A percentile compares a stretch with the other conserved stretches of the same genome.
phyloP scores from a whole-genome alignment of 2,329 filamentous ascomycete species.

The Knufia fluminis region DNA sequence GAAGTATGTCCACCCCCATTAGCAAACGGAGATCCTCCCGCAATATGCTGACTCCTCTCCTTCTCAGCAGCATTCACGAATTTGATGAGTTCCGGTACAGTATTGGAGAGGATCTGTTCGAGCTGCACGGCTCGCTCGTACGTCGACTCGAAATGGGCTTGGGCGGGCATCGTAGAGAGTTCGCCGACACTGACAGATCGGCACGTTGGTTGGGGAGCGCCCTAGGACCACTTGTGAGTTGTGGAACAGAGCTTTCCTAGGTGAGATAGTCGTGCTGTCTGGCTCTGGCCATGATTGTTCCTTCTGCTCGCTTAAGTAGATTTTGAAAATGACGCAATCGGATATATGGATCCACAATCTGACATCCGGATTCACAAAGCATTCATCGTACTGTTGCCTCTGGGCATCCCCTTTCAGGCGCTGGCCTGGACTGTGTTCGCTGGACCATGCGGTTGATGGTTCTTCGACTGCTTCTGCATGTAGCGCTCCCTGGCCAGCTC shows the following conservation, averaged over 20 bases:
- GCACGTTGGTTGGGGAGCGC: neutral
- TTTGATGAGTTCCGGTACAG: slow-evolving; percentile 36
- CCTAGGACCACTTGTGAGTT: too few relatives aligned
- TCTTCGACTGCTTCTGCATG: slow-evolving; percentile 33
- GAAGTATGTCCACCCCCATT: slow-evolving; percentile 39
- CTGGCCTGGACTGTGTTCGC: neutral
- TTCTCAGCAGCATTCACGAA: slow-evolving; percentile 37
- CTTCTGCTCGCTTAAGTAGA: too few relatives aligned
- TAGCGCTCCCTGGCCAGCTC: slow-evolving; percentile 51
- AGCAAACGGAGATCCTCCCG: slow-evolving; percentile 34
- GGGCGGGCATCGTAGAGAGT: neutral
- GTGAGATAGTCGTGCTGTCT: too few relatives aligned
- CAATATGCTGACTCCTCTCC: slow-evolving; percentile 21
- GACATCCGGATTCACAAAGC: neutral
- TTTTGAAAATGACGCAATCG: slow-evolving; percentile 17
- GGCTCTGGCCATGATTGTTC: too few relatives aligned
- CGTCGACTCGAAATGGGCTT: neutral
- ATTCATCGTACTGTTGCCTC: neutral
- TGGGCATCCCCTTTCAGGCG: neutral
- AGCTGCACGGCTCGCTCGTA: slow-evolving; percentile 14
- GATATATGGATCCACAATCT: neutral
- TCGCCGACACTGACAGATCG: neutral
- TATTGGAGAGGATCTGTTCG: slow-evolving; percentile 23
- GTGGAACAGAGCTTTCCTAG: too few relatives aligned
- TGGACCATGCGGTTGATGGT: neutral